phyloP scores from a whole-genome alignment of 139 green algal genomes.

The Helicosporidium sp. region DNA sequence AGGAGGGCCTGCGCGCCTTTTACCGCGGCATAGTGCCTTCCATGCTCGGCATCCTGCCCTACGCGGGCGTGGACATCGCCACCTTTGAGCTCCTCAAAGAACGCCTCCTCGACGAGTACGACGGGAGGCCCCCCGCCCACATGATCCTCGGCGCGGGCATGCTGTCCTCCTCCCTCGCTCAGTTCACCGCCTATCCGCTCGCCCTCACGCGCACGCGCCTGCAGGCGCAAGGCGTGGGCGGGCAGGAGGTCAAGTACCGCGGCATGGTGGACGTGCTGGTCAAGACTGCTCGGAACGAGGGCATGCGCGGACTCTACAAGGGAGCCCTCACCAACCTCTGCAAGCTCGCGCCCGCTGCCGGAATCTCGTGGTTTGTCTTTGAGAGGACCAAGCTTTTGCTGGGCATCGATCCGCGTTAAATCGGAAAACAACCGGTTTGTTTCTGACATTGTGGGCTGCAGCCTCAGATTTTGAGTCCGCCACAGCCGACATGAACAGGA shows the following conservation, averaged over 20 bases:
- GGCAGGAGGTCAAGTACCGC: slow-evolving; percentile 40
- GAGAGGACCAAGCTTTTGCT: slow-evolving; percentile 57
- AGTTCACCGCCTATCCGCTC: slow-evolving; percentile 68
- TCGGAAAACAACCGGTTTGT: no score
- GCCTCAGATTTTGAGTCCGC: no score
- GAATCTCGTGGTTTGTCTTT: slow-evolving; percentile 67
- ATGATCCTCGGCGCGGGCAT: slow-evolving; percentile 63
- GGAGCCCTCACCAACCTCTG: slow-evolving; percentile 64
- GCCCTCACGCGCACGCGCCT: slow-evolving; percentile 63
- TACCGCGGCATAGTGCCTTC: slow-evolving; percentile 59
- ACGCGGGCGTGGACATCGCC: slow-evolving; percentile 71
- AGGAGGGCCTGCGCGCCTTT: slow-evolving; percentile 53
- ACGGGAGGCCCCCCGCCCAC: slow-evolving; percentile 33
- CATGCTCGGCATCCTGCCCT: slow-evolving; percentile 71
- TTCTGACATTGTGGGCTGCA: no score
- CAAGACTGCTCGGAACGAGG: slow-evolving; percentile 45
- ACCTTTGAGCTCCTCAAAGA: slow-evolving; percentile 72
- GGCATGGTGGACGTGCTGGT: slow-evolving; percentile 60
- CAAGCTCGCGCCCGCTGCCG: slow-evolving; percentile 70
- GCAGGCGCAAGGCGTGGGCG: slow-evolving; percentile 46
- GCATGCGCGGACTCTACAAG: slow-evolving; percentile 55
- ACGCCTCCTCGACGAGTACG: slow-evolving; percentile 45
- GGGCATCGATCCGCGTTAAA: slow-evolving; percentile 22
- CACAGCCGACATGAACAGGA: no score
- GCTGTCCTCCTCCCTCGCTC: slow-evolving; percentile 50